Conservation (phyloP, 208 protist species). For the Herpetomonas tarakana region DNA sequence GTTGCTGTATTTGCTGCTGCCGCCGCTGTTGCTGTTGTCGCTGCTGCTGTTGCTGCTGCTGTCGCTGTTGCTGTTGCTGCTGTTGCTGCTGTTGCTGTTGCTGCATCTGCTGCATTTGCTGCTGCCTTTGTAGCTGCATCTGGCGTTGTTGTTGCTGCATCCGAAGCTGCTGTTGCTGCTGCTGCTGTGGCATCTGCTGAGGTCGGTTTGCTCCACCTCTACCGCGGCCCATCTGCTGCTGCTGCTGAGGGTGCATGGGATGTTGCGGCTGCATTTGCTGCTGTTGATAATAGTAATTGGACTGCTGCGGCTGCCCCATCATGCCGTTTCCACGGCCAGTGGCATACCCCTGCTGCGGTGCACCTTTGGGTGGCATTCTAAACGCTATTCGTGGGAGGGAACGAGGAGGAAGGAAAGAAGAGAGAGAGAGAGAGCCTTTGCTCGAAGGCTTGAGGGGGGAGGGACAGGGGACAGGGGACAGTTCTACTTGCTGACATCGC, state of each 20-base stretch:
- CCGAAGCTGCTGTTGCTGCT: neutral
- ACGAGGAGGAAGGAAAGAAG: too few relatives aligned
- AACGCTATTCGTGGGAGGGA: too few relatives aligned
- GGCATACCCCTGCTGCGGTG: neutral
- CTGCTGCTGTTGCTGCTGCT: constrained; percentile 2
- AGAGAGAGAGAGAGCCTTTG: too few relatives aligned
- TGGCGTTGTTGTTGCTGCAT: neutral
- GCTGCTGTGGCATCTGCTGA: neutral
- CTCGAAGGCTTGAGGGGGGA: too few relatives aligned
- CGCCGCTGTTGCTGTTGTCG: neutral
- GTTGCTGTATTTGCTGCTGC: neutral
- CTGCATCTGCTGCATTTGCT: neutral
- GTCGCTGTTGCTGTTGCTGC: neutral
- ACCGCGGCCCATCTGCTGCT: constrained; percentile 1
- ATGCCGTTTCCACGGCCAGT: too few relatives aligned
- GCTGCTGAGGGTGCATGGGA: neutral
- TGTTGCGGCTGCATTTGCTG: neutral
- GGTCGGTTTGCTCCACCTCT: too few relatives aligned
- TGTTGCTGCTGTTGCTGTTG: neutral
- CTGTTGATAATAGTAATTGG: neutral
- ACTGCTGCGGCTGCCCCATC: too few relatives aligned
- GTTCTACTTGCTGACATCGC: too few relatives aligned
- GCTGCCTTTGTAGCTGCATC: neutral
- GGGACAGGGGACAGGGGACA: too few relatives aligned
- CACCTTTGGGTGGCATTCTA: neutral